Evolutionary conservation across 345 rosid genomes (phyloP), one percentile per base, ranked within the genome.

Genomic region (Dipteronia sinensis): DNA sequence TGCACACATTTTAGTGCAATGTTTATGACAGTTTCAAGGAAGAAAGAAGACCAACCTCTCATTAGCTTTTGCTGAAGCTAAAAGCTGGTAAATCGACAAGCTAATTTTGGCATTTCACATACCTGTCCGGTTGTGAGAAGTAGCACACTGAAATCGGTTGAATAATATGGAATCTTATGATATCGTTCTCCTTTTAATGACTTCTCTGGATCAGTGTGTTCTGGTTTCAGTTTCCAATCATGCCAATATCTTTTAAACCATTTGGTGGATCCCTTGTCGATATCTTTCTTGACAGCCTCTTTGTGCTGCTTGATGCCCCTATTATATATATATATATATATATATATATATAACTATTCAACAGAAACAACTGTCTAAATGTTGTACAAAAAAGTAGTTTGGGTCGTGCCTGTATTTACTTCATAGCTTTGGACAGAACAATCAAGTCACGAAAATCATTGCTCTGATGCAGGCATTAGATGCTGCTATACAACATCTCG

Each of bases 401-500:
- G n/a, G 29, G 7, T 31, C 12, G 25, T 58, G 49, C 58, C 59
- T 58, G 2, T 56, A 58, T 11, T 38, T n/a, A 3, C 27, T 29
- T 10, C 7, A 15, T 73, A 10, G 56, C 46, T 10, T 22, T 8
- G 13, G 10, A 22, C 31, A 19, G 29, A 29, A 65, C 19, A 51
- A 51, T 51, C 58, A 51, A 20, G 12, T 76, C 64, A 66, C 20
- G 34, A 22, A 51, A 31, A 34, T 10, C 2, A 40, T 11, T n/a
- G 42, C 13, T 55, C 72, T 3, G 44, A 13, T 79, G 64, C 76
- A 84, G 87, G 85, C 87, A 25, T 58, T 84, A 66, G 85, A 84
- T 68, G 82, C 87, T 29, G 87, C 87, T 10, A 81, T 81, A 67
- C 87, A 81, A 74, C 87, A 84, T 79, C 74, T 79, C 22, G 87